Evolutionary conservation across 257 asterid species (phyloP).

Genomic region (Solanum ossicruentum): DNA sequence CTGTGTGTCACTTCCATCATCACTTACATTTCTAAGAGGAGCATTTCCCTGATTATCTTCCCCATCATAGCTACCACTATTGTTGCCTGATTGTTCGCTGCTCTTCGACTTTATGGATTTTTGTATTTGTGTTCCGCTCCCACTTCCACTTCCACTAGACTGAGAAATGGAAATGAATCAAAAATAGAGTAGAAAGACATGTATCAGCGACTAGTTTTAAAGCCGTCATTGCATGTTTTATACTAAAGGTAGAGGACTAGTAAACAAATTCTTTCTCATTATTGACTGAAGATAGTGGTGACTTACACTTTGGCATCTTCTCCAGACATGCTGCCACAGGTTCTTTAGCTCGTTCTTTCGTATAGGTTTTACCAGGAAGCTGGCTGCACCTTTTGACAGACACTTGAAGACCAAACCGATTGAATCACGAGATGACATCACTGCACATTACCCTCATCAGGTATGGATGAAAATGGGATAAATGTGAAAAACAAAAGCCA

Average conservation of each 20-base stretch:
- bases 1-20: constrained; percentile 73
- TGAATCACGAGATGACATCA: constrained; percentile 93
- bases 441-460: constrained; percentile 37
- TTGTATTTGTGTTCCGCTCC: constrained; percentile 57
- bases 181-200: background rate
- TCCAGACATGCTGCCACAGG: constrained; percentile 65
- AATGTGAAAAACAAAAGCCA: background rate
- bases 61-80: constrained; percentile 32
- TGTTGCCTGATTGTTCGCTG: constrained; percentile 26
- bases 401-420: constrained; percentile 82
- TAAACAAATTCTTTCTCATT: background rate
- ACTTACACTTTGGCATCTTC: constrained; percentile 86
- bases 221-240: background rate
- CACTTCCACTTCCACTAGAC: constrained; percentile 94
- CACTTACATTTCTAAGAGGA: constrained; percentile 48
- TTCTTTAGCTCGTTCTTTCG: constrained; percentile 48
- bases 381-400: constrained; percentile 85
- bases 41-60: constrained; percentile 43
- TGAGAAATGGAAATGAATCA: constrained; percentile 20
- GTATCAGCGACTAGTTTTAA: background rate
- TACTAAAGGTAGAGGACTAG: background rate
- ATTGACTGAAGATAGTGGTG: background rate
- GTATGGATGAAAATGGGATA: constrained; percentile 7
- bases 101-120: constrained; percentile 49
- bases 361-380: constrained; percentile 79